phyloP scores from a whole-genome alignment of 2,329 filamentous ascomycete genomes.

The Metarhizium rileyi region DNA sequence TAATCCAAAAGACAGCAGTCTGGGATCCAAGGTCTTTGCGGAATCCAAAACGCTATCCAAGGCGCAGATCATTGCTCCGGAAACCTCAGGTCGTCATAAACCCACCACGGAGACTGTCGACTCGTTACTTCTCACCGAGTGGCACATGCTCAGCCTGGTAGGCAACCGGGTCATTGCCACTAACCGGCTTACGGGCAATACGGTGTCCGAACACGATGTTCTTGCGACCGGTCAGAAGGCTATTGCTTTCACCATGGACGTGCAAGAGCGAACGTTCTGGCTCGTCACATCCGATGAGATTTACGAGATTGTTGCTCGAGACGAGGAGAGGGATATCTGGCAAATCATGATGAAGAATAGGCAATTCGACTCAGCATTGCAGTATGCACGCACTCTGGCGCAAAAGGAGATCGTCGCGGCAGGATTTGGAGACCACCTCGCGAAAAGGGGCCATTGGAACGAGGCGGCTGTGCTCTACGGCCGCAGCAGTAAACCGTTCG shows the following conservation, averaged over 20 bases:
- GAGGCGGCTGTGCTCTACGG: slow-evolving; percentile 89
- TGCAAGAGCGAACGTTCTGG: slow-evolving; percentile 96
- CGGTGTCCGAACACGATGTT: slow-evolving; percentile 82
- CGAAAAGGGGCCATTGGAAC: slow-evolving; percentile 68
- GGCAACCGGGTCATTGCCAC: slow-evolving; percentile 75
- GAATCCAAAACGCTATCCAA: slow-evolving; percentile 70
- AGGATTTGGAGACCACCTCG: slow-evolving; percentile 81
- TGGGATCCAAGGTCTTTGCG: slow-evolving; percentile 66
- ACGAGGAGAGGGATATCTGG: slow-evolving; percentile 91
- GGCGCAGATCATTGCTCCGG: slow-evolving; percentile 60
- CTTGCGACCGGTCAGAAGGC: slow-evolving; percentile 69
- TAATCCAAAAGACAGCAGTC: slow-evolving; percentile 45
- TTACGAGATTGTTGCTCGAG: slow-evolving; percentile 82
- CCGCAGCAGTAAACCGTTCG: slow-evolving; percentile 92
- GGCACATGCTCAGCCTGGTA: slow-evolving; percentile 79
- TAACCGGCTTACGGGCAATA: slow-evolving; percentile 75
- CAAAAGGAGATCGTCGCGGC: slow-evolving; percentile 90
- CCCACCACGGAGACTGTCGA: slow-evolving; percentile 62
- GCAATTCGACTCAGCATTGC: slow-evolving; percentile 79
- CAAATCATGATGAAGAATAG: slow-evolving; percentile 81
- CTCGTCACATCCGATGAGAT: slow-evolving; percentile 86
- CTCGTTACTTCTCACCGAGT: slow-evolving; percentile 80
- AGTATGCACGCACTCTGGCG: slow-evolving; percentile 66
- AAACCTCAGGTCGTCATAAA: slow-evolving; percentile 55
- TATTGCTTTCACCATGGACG: slow-evolving; percentile 78